Percentiles rank a stretch among this genome's conserved stretches.
Conservation (phyloP, 805 yeast genomes). For the Lachancea cidri region DNA sequence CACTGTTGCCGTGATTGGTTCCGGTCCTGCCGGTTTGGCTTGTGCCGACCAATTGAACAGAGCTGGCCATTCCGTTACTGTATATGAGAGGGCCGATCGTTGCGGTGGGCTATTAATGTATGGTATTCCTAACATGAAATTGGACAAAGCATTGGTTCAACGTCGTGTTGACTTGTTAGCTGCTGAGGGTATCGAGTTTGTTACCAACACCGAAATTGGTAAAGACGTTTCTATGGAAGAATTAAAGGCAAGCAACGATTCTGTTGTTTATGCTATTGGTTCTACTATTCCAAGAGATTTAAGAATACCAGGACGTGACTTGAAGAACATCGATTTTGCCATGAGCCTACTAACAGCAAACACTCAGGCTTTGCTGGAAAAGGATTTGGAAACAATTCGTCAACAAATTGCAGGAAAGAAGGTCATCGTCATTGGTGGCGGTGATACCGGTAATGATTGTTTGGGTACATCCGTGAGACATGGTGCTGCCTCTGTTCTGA, state of each 20-base stretch:
- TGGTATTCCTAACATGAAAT: conserved; percentile 98
- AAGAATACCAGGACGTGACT: conserved; percentile 88
- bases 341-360: conserved; percentile 86
- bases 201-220: conserved; percentile 75
- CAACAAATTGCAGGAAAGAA: conserved; percentile 73
- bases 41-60: conserved; percentile 95
- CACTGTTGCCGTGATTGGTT: conserved; percentile 81
- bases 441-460: conserved; percentile 99
- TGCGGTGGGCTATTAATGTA: conserved; percentile 97
- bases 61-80: conserved; percentile 91
- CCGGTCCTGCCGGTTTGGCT: conserved; percentile 97
- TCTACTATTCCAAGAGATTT: conserved; percentile 95
- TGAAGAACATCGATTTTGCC: conserved; percentile 87
- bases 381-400: conserved; percentile 71
- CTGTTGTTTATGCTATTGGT: conserved; percentile 88
- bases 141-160: conserved; percentile 87
- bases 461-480: conserved; percentile 96
- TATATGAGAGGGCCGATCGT: conserved; percentile 90
- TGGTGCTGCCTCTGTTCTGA: conserved; percentile 89
- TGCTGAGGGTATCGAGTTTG: conserved; percentile 83
- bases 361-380: conserved; percentile 83
- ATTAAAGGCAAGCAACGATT: conserved; percentile 62
- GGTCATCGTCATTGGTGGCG: conserved; percentile 98
- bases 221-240: conserved; percentile 72
- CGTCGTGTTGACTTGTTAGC: conserved; percentile 87